Base-by-base conservation (phyloP, 176 grass and related monocot species). In the Musa troglodytarum region DNA sequence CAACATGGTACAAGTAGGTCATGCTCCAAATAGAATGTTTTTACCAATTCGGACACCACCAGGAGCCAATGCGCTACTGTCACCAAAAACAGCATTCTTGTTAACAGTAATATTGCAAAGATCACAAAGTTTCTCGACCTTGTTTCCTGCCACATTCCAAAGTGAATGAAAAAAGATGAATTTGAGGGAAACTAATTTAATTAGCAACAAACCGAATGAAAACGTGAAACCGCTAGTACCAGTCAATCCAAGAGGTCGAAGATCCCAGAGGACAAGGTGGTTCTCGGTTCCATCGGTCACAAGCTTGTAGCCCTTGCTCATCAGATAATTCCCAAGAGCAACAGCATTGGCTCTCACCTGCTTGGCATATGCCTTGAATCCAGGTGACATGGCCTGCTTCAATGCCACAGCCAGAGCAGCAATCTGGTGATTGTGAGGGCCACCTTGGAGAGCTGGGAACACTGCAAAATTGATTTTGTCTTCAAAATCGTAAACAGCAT, bases 221-320 rank as follows among this genome's bases (percentile, higher is more conserved):
- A 20, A 76, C 28, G 11, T 22, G 63, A 49, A 73, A 20, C 70
- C 64, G 8, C 68, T 20, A 62, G 63, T 92, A 99, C 95, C 95
- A 79, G 95, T 94, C 78, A 99, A 86, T 19, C 95, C 91, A 85
- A 99, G 91, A 79, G 91, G 90, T 10, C 95, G 95, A 56, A 99
- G 95, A 78, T 99, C 95, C 95, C 95, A 99, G 63, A 99, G 88
- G 62, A 99, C 95, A 87, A 99, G 90, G 62, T 99, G 95, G 78
- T 99, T 99, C 79, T 99, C 95, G 51, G 95, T 99, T 76, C 95
- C 95, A 82, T 92, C 88, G 8, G 95, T 99, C 23, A 99, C 95
- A 81, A 99, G 85, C 80, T 94, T 99, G 86, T 99, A 99, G 62
- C 95, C 91, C 75, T 99, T 99, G 84, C 75, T 99, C 11, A 73